Percentiles rank a stretch among this genome's conserved stretches.
These are phyloP conservation scores for Eucalyptus albens DNA, from an alignment of 345 rosid species.

Conservation along the genomic window DNA sequence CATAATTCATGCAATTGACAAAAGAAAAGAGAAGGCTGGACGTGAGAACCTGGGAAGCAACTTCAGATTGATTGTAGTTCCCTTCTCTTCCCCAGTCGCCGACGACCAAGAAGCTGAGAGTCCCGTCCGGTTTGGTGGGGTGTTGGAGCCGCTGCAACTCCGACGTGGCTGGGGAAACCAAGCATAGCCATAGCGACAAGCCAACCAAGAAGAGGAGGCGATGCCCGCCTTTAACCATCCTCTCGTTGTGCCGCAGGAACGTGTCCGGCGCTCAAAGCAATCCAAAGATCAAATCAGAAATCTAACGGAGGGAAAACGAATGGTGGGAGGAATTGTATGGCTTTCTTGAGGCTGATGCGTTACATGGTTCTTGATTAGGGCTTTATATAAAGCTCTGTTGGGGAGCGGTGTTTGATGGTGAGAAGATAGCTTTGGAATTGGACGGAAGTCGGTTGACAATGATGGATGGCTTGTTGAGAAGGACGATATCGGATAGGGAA, in stretches of 20 bases:
- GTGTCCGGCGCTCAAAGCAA: background rate
- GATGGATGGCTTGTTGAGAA: background rate
- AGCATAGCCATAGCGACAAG: background rate
- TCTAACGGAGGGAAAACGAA: background rate
- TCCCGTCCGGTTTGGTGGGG: background rate
- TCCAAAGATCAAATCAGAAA: background rate
- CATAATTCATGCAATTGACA: background rate
- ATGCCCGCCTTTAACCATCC: background rate
- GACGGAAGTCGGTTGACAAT: background rate
- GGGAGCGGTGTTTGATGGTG: background rate
- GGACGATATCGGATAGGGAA: background rate
- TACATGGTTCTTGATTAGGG: background rate
- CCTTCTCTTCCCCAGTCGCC: conserved; percentile 7
- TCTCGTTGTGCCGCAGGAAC: background rate
- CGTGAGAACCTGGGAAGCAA: background rate
- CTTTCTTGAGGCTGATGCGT: background rate
- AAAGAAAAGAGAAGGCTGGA: background rate
- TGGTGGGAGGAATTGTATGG: background rate
- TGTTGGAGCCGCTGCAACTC: background rate
- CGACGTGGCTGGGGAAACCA: background rate
- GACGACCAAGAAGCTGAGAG: background rate
- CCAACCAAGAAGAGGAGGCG: background rate
- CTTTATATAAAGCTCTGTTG: background rate
- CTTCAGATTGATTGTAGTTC: background rate
- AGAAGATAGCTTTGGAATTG: background rate